Evolutionary conservation across 176 grass and related monocot genomes (phyloP), one percentile per base, ranked within the genome.

Genomic region (Aegilops longissima): DNA sequence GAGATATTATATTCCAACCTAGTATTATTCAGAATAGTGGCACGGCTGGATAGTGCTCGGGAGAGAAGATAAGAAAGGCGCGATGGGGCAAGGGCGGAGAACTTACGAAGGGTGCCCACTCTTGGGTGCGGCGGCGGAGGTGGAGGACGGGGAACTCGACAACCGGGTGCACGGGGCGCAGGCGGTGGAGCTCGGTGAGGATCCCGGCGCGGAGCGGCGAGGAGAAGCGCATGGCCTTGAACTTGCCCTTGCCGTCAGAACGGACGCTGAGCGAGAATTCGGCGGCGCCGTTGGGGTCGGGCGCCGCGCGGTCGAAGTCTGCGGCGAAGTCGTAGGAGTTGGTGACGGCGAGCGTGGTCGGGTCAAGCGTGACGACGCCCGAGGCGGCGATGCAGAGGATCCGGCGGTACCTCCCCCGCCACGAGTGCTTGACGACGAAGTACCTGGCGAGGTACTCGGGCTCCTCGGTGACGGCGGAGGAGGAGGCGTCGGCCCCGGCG

Each of bases 391-490:
- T 85, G 86, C 97, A 99, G 14, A 99, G 94, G 91, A 99, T 91
- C 78, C 97, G 84, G 85, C 88, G 92, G 86, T 99, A 99, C 75
- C 97, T 87, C 18, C 92, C 97, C 31, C 97, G 80, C 97, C 97
- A 98, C 30, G 97, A 98, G 82, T 98, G 94, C 85, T 98, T 98
- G 83, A 98, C 82, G 30, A 94, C 92, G 79, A 94, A 74, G 86
- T 96, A 94, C 25, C 97, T 85, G 33, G 80, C 84, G 58, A 98
- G 90, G 88, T 98, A 98, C 90, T 98, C 97, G 7, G 97, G 97
- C 87, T 98, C 97, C 87, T 98, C 97, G 49, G 87, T 23, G 30
- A 79, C 76, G 42, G 76, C 61, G 14, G 81, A 70, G 49, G 91
- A 40, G 16, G 86, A 39, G 61, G 90, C 40, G 25, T 84, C 71